phyloP scores from a whole-genome alignment of 2,329 filamentous ascomycete species.

The Microsporum audouinii region DNA sequence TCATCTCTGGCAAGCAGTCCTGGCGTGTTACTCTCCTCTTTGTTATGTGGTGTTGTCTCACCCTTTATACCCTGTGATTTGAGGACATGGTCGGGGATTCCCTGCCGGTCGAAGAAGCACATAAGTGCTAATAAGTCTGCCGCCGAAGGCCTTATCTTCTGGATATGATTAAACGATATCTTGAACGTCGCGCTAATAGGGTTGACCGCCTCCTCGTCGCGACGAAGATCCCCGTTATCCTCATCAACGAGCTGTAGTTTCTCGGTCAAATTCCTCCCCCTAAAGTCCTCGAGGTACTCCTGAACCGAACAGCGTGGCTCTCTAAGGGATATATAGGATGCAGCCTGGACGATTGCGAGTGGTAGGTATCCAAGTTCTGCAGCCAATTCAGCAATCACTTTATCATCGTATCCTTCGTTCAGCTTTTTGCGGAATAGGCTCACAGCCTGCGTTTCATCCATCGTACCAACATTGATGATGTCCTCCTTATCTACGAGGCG shows the following conservation, averaged over 20 bases:
- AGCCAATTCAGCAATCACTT: slow-evolving; percentile 18
- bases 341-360: slow-evolving; percentile 21
- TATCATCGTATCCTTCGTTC: slow-evolving; percentile 6
- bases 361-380: slow-evolving; percentile 24
- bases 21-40: slow-evolving; percentile 7
- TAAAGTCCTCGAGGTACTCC: slow-evolving; percentile 14
- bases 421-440: slow-evolving; percentile 16
- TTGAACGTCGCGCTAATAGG: slow-evolving; percentile 27
- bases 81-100: slow-evolving; percentile 21
- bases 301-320: slow-evolving; percentile 13
- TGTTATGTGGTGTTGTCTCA: not conserved
- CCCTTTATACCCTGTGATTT: not conserved
- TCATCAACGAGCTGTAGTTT: slow-evolving; percentile 16
- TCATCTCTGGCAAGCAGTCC: not conserved
- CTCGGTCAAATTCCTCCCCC: slow-evolving; percentile 15
- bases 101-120: slow-evolving; percentile 20
- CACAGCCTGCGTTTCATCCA: slow-evolving; percentile 10
- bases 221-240: slow-evolving; percentile 15
- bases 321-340: slow-evolving; percentile 19
- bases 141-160: slow-evolving; percentile 13
- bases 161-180: slow-evolving; percentile 25
- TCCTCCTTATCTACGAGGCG: slow-evolving; percentile 8
- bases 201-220: slow-evolving; percentile 19
- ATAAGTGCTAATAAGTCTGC: slow-evolving; percentile 21
- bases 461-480: slow-evolving; percentile 11